phyloP scores from a whole-genome alignment of 2,329 filamentous ascomycete genomes.

The Ophiostoma himal-ulmi region DNA sequence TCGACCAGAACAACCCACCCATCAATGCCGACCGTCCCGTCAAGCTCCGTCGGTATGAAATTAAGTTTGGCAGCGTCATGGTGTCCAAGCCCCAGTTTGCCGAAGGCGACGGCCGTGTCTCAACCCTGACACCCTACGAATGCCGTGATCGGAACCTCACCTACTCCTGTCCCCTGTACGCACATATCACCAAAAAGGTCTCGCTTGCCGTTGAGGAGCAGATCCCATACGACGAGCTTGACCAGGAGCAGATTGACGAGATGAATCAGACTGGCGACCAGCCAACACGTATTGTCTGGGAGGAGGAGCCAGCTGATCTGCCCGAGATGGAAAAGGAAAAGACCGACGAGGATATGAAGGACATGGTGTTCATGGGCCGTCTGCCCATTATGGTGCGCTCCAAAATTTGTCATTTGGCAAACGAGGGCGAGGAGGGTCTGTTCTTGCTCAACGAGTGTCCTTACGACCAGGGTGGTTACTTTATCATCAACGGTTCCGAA shows the following conservation, averaged over 20 bases:
- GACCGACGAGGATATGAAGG: constrained; percentile 52
- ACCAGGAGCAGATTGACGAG: constrained; percentile 56
- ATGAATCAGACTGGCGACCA: constrained; percentile 50
- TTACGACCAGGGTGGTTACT: constrained; percentile 97
- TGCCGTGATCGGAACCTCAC: constrained; percentile 93
- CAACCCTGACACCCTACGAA: constrained; percentile 85
- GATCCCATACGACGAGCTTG: constrained; percentile 61
- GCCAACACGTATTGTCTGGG: constrained; percentile 55
- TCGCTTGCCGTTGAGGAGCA: constrained; percentile 74
- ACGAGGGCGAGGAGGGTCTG: constrained; percentile 75
- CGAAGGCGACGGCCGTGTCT: constrained; percentile 84
- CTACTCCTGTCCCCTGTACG: constrained; percentile 86
- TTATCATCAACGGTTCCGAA: constrained; percentile 98
- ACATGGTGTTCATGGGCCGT: constrained; percentile 86
- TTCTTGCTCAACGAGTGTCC: constrained; percentile 94
- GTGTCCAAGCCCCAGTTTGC: constrained; percentile 86
- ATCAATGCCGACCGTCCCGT: constrained; percentile 61
- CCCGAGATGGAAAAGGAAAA: constrained; percentile 49
- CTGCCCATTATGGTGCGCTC: constrained; percentile 98
- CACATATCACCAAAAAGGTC: constrained; percentile 80
- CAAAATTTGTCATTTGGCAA: constrained; percentile 83
- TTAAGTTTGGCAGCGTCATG: constrained; percentile 86
- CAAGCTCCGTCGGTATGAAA: constrained; percentile 84
- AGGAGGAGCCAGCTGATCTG: constrained; percentile 52
- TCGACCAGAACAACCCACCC: constrained; percentile 84